These are phyloP conservation scores for Pichia deserticola DNA, from an alignment of 805 yeast genomes.

Conservation along the genomic window DNA sequence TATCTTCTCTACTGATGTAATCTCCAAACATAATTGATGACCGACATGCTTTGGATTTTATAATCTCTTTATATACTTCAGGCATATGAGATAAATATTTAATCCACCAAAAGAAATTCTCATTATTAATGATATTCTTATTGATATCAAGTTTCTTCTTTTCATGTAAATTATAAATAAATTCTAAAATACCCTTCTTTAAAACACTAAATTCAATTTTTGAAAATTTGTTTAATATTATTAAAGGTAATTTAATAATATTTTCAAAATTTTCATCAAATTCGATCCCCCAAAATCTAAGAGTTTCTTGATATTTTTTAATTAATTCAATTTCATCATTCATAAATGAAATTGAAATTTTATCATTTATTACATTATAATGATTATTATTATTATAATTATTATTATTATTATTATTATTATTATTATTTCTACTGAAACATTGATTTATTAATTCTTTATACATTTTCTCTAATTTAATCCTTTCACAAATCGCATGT, in stretches of 20 bases:
- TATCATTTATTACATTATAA: constrained; percentile 4
- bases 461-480: constrained; percentile 48
- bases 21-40: constrained; percentile 70
- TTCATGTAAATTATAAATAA: constrained; percentile 18
- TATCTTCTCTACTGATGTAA: constrained; percentile 33
- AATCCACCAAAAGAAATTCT: constrained; percentile 4
- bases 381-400: too few species aligned
- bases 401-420: background rate
- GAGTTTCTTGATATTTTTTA: constrained; percentile 20
- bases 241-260: constrained; percentile 38
- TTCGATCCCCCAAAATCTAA: constrained; percentile 40
- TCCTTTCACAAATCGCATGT: constrained; percentile 80
- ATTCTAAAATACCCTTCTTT: constrained; percentile 34
- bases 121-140: background rate
- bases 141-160: background rate
- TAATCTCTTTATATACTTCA: constrained; percentile 36
- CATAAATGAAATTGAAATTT: constrained; percentile 19
- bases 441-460: constrained; percentile 27
- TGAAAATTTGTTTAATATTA: constrained; percentile 24
- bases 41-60: constrained; percentile 61
- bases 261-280: background rate
- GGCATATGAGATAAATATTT: constrained; percentile 39
- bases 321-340: constrained; percentile 30
- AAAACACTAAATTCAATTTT: constrained; percentile 25
- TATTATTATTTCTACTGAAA: background rate